Conservation (phyloP, 768 basidiomycete species). For the Phaeotremella fagi region DNA sequence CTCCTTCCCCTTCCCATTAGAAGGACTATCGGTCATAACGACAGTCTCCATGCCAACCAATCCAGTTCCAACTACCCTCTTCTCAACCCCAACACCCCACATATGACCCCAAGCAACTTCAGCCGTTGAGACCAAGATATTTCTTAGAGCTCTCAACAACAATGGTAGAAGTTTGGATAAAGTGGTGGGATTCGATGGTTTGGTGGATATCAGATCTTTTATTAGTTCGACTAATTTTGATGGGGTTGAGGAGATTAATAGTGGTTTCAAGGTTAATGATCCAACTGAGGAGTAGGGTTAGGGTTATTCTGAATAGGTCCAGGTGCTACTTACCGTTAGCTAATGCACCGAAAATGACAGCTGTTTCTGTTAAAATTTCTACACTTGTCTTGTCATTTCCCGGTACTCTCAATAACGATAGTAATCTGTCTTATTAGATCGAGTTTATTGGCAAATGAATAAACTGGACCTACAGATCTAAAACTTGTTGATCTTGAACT, state of each 20-base stretch:
- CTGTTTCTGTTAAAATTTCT: conserved; percentile 38
- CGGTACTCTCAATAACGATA: conserved; percentile 4
- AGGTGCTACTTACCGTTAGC: conserved; percentile 33
- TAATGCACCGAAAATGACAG: conserved; percentile 43
- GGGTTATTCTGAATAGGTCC: background rate
- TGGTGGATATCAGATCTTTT: conserved; percentile 3
- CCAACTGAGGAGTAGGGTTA: conserved; percentile 22
- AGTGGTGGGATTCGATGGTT: background rate
- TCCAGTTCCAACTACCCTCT: conserved; percentile 20
- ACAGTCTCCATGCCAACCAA: conserved; percentile 5
- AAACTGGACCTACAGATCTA: conserved; percentile 30
- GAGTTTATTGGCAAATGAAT: background rate
- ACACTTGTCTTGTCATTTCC: conserved; percentile 2
- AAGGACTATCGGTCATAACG: background rate
- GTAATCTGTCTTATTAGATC: background rate
- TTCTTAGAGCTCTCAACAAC: conserved; percentile 37
- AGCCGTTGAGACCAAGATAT: conserved; percentile 37
- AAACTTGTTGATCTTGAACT: conserved; percentile 27
- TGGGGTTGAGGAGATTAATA: conserved; percentile 22
- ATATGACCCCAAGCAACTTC: conserved; percentile 45
- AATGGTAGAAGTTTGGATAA: conserved; percentile 28
- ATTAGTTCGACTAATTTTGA: conserved; percentile 19
- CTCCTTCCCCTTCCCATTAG: conserved; percentile 9
- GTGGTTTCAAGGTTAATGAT: conserved; percentile 29
- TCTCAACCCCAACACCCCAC: conserved; percentile 44